A percentile compares a stretch with the other conserved stretches of the same genome.
Evolutionary conservation across 2,329 filamentous ascomycete species (phyloP).

Genomic region (Fusarium euwallaceae): DNA sequence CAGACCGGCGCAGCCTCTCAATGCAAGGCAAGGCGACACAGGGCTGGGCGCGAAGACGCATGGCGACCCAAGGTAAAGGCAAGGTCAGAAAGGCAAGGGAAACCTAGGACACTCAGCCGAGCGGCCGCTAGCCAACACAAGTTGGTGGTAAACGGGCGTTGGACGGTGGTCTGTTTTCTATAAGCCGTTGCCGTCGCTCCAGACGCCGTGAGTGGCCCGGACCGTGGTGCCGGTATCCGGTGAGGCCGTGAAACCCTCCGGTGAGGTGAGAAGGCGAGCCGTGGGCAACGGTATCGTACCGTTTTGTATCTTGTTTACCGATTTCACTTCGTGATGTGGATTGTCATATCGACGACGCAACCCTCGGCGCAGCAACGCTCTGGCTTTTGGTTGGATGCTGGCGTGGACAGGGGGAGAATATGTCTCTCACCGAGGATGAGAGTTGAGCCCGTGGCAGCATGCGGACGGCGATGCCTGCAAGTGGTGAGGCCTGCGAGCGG

Average conservation of each 20-base stretch:
- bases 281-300: constrained; percentile 17
- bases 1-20: not conserved
- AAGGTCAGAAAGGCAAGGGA: constrained; percentile 8
- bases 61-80: constrained; percentile 2
- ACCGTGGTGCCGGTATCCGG: constrained; percentile 16
- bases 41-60: constrained; percentile 1
- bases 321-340: constrained; percentile 16
- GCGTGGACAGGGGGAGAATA: constrained; percentile 2
- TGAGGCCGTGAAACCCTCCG: not conserved
- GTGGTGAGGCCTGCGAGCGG: constrained; percentile 7
- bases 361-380: not conserved
- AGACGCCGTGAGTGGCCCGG: constrained; percentile 23
- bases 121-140: not conserved
- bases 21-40: constrained; percentile 6
- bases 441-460: constrained; percentile 6
- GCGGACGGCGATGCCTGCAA: constrained; percentile 9
- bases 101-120: constrained; percentile 1
- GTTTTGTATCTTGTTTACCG: constrained; percentile 16
- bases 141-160: constrained; percentile 9
- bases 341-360: constrained; percentile 15
- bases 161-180: constrained; percentile 12
- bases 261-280: constrained; percentile 28
- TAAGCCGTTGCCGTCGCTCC: not conserved
- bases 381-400: constrained; percentile 1
- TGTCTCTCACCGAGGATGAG: constrained; percentile 28